Evolutionary conservation across 2,329 filamentous ascomycete genomes (phyloP).

Genomic region (Cordyceps fumosorosea): DNA sequence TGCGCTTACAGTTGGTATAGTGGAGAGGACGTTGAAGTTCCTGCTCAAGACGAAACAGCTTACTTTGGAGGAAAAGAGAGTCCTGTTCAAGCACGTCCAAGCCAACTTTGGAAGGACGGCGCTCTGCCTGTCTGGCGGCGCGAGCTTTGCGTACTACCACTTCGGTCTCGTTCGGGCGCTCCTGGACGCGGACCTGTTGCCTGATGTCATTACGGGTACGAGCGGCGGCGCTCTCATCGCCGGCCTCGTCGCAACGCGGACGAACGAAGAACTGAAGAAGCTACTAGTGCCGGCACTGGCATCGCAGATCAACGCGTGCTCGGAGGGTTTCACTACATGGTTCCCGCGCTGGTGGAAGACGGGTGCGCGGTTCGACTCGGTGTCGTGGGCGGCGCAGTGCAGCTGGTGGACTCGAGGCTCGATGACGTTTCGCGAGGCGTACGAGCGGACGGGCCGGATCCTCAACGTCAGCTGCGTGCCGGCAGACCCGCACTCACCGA

Average conservation of each 20-base stretch:
- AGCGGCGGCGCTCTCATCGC: conserved; percentile 90
- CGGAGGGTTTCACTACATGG: conserved; percentile 72
- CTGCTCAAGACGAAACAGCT: conserved; percentile 63
- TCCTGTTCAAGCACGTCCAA: conserved; percentile 78
- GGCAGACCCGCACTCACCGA: conserved; percentile 85
- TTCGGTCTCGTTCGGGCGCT: conserved; percentile 88
- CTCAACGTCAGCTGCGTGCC: conserved; percentile 95
- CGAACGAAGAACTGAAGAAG: conserved; percentile 81
- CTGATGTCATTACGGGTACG: conserved; percentile 92
- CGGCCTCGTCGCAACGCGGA: conserved; percentile 78
- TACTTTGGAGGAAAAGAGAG: conserved; percentile 64
- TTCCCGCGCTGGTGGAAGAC: conserved; percentile 81
- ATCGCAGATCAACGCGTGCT: conserved; percentile 74
- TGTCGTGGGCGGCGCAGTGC: conserved; percentile 81
- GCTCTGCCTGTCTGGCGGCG: conserved; percentile 86
- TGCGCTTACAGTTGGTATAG: conserved; percentile 29
- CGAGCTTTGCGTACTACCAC: conserved; percentile 94
- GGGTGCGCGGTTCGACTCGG: conserved; percentile 85
- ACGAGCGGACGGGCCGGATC: conserved; percentile 86
- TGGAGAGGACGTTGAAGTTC: conserved; percentile 60
- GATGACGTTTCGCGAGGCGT: conserved; percentile 91
- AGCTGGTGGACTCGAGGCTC: conserved; percentile 89
- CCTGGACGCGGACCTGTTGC: conserved; percentile 76
- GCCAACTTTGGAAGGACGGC: conserved; percentile 91
- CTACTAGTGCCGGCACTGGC: conserved; percentile 85